Evolutionary conservation across 2,329 filamentous ascomycete species (phyloP).

Genomic region (Fusarium napiforme): DNA sequence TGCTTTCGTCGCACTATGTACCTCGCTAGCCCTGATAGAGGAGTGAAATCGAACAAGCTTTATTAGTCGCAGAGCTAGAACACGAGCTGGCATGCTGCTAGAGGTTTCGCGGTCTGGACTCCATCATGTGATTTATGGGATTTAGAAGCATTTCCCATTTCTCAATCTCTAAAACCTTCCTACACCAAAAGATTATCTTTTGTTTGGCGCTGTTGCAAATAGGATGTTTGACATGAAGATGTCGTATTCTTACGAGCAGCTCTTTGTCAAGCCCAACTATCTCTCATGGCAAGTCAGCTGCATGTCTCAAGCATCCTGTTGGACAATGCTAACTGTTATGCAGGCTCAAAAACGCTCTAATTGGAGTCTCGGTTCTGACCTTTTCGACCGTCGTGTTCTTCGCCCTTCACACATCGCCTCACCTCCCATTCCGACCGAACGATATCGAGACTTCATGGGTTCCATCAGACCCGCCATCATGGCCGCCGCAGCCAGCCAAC

Average conservation of each 20-base stretch:
- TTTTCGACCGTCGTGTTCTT: not conserved
- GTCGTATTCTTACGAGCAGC: not conserved
- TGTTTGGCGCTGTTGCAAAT: rapidly evolving
- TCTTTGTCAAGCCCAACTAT: not conserved
- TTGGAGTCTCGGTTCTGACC: not conserved
- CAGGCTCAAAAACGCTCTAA: not conserved
- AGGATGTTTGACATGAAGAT: not conserved
- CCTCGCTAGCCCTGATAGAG: not conserved
- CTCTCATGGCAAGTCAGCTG: not conserved
- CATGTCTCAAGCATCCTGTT: rapidly evolving
- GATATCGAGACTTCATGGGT: not conserved
- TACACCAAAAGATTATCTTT: not conserved
- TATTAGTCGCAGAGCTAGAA: not conserved
- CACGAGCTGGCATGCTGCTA: not conserved
- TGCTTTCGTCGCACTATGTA: not conserved
- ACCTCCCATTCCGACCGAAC: not conserved
- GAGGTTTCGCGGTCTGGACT: not conserved
- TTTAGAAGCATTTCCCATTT: not conserved
- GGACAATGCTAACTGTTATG: rapidly evolving
- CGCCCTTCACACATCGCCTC: not conserved
- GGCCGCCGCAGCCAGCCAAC: not conserved
- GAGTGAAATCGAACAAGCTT: not conserved
- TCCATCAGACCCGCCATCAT: not conserved
- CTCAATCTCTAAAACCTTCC: too few relatives aligned
- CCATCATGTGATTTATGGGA: not conserved